Conservation (phyloP, 2,329 filamentous ascomycete species). For the Curvularia sp. region DNA sequence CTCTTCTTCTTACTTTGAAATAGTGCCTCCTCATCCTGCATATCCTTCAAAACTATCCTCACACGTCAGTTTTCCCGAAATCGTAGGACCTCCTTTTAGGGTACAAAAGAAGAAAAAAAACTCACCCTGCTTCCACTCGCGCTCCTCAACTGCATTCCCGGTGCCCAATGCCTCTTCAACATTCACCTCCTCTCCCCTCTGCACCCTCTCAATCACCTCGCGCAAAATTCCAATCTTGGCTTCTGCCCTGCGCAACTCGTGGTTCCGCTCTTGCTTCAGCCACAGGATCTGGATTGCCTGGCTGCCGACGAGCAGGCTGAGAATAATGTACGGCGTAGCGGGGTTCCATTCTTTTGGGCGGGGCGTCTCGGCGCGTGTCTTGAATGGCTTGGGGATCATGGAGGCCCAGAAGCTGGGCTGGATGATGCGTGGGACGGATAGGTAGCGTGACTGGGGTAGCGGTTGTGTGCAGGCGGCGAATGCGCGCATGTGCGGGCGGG, state of each 20-base stretch:
- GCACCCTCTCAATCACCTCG: slow-evolving; percentile 68
- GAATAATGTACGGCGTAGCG: slow-evolving; percentile 69
- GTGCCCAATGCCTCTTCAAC: slow-evolving; percentile 83
- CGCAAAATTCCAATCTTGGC: slow-evolving; percentile 77
- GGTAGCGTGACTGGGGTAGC: slow-evolving; percentile 27
- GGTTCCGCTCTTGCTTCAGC: slow-evolving; percentile 75
- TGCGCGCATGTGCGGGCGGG: slow-evolving; percentile 32
- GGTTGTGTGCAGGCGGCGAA: slow-evolving; percentile 31
- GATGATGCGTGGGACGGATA: slow-evolving; percentile 47
- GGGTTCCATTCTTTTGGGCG: slow-evolving; percentile 58
- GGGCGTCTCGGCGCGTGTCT: slow-evolving; percentile 17
- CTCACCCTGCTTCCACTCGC: slow-evolving; percentile 86
- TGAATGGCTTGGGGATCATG: slow-evolving; percentile 48
- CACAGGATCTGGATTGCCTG: slow-evolving; percentile 94
- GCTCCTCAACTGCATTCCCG: slow-evolving; percentile 75
- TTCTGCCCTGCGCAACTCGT: slow-evolving; percentile 78
- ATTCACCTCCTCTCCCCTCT: slow-evolving; percentile 59
- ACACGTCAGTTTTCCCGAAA: slow-evolving; percentile 22
- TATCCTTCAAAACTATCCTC: slow-evolving; percentile 66
- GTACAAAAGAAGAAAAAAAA: slow-evolving; percentile 10
- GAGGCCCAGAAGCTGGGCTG: slow-evolving; percentile 50
- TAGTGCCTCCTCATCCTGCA: slow-evolving; percentile 68
- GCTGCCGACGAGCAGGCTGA: slow-evolving; percentile 83
- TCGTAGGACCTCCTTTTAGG: too few relatives aligned
- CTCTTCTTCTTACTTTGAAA: slow-evolving; percentile 56